These are phyloP conservation scores for Starmerella vitae DNA, from an alignment of 805 yeast species.

Conservation along the genomic window DNA sequence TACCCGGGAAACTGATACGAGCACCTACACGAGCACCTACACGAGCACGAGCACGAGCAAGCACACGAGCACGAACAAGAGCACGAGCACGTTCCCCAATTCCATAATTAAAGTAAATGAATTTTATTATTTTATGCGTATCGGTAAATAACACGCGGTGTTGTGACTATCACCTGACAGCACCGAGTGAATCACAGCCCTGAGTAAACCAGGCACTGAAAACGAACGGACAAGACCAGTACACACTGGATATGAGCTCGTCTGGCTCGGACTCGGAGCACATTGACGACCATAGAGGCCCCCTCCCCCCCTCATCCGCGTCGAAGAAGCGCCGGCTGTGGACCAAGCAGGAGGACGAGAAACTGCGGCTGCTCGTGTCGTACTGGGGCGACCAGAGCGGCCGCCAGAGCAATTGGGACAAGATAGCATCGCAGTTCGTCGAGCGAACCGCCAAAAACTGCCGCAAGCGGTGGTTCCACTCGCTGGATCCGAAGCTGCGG, in stretches of 20 bases:
- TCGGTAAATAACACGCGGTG: too few relatives aligned
- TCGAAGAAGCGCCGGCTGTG: slow-evolving; percentile 32
- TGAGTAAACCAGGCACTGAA: too few relatives aligned
- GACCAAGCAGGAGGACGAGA: slow-evolving; percentile 61
- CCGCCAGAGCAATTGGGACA: slow-evolving; percentile 32
- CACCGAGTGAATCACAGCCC: too few relatives aligned
- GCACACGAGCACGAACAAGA: too few relatives aligned
- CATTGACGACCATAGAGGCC: background rate
- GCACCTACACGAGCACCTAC: too few relatives aligned
- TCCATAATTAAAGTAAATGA: too few relatives aligned
- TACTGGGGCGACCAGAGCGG: slow-evolving; percentile 36
- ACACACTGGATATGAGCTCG: slow-evolving; percentile 8
- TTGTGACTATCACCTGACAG: too few relatives aligned
- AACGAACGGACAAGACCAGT: too few relatives aligned
- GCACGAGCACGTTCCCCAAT: too few relatives aligned
- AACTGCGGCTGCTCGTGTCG: slow-evolving; percentile 32
- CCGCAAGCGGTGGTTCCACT: slow-evolving; percentile 74
- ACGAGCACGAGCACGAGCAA: too few relatives aligned
- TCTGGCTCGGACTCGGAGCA: slow-evolving; percentile 6
- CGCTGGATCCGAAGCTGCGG: slow-evolving; percentile 66
- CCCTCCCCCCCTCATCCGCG: background rate
- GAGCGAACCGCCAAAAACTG: slow-evolving; percentile 65
- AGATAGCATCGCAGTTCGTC: slow-evolving; percentile 27
- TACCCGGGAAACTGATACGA: too few relatives aligned
- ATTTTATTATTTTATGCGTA: too few relatives aligned